phyloP scores from a whole-genome alignment of 345 rosid genomes.

The Euphorbia peplus region DNA sequence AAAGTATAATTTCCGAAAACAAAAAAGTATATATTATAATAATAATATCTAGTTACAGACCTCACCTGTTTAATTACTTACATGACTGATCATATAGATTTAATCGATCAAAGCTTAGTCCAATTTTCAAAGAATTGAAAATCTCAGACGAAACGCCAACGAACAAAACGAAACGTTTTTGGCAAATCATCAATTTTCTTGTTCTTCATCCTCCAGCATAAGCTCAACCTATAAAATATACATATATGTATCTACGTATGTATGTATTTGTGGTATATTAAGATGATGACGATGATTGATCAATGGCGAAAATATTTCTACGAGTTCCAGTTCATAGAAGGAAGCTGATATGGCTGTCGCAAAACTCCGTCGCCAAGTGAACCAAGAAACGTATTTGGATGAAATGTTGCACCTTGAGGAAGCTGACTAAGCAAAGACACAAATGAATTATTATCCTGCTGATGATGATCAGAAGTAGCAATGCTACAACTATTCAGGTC shows the following conservation, averaged over 20 bases:
- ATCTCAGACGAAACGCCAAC: too few species aligned
- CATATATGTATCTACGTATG: background rate
- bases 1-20: background rate
- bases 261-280: background rate
- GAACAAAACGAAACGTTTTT: too few species aligned
- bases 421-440: constrained; percentile 57
- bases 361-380: constrained; percentile 46
- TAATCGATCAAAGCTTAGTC: too few species aligned
- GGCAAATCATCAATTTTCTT: too few species aligned
- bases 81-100: background rate
- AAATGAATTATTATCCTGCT: constrained; percentile 38
- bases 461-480: constrained; percentile 11
- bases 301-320: too few species aligned
- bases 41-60: background rate
- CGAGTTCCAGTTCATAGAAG: constrained; percentile 40
- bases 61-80: constrained; percentile 6
- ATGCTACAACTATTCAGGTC: constrained; percentile 37
- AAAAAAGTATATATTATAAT: background rate
- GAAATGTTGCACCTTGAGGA: constrained; percentile 48
- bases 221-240: background rate
- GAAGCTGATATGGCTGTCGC: constrained; percentile 57
- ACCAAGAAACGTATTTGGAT: constrained; percentile 42
- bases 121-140: too few species aligned
- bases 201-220: background rate
- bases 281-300: too few species aligned